Evolutionary conservation across 192 early-diverging fungal genomes (phyloP).

Genomic region (Umbelopsis vinacea): DNA sequence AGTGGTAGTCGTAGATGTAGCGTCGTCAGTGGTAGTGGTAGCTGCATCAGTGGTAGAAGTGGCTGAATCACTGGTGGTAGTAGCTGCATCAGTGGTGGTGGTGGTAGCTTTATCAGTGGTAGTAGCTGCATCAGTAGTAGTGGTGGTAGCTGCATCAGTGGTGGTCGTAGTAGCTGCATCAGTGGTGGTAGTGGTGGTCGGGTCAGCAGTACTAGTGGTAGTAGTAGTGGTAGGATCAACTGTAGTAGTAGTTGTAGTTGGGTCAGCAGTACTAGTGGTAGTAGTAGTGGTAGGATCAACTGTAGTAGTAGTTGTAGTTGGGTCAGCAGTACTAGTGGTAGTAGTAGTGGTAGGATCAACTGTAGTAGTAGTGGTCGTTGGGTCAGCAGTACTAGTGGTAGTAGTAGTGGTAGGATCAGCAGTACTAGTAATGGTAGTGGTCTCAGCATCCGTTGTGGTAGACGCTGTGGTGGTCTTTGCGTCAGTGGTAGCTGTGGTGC

Average conservation of each 20-base stretch:
- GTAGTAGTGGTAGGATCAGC: not conserved
- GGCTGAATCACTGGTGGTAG: not conserved
- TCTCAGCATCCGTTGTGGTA: not conserved
- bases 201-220: not conserved
- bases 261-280: not conserved
- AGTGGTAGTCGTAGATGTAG: not conserved
- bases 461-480: not conserved
- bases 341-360: not conserved
- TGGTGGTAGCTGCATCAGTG: not conserved
- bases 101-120: too few species aligned
- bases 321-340: too few species aligned
- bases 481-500: not conserved
- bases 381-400: not conserved
- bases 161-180: not conserved
- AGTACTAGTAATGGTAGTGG: too few species aligned
- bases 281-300: not conserved
- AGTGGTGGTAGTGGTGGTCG: conserved; percentile 4
- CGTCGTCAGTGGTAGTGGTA: not conserved
- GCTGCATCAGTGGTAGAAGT: not conserved
- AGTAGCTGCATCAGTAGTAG: not conserved
- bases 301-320: conserved; percentile 2
- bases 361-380: conserved; percentile 4
- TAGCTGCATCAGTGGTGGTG: not conserved
- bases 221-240: not conserved
- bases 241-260: not conserved